Evolutionary conservation across 1,284 basidiomycete species (phyloP), one percentile per base, ranked within the genome.

Genomic region (Grifola frondosa): DNA sequence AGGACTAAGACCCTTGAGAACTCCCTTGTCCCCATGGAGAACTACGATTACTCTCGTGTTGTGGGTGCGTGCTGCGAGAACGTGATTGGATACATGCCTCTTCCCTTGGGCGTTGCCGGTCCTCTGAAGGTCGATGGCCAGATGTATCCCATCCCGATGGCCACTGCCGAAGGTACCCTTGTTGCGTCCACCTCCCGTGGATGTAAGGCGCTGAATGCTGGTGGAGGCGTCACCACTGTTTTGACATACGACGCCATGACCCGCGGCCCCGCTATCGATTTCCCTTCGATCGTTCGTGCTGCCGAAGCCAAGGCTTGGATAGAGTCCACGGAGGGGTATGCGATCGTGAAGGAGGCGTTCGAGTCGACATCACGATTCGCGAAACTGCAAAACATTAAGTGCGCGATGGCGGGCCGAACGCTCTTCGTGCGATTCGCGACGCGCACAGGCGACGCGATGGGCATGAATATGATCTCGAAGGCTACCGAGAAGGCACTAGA

Each of bases 381-480:
- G 7, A 80, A 84, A 59, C 67, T 97, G 40, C 82, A 87, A 66
- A 78, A 75, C 40, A 73, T 97, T 57, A 94, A 95, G 75, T 84
- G 83, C 37, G 88, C 86, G 1, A 72, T 96, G 61, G 94, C 94
- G 2, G 94, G 94, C 17, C 78, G 94, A 30, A 97, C 94, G 28
- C 73, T 99, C 29, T 99, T 88, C 65, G 86, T 98, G n/a, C 81
- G 97, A 36, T 98, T 99, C 61, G 90, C 90, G 35, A 98, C 94
- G 46, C 86, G 78, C 40, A 99, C 97, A 0, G 97, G 97, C 43
- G 97, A 99, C 62, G 97, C 96, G 22, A 99, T 99, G 96, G 96
- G 96, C 24, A 99, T 99, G 97, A 99, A 99, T 75, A 99, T 99
- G 96, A 92, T 94, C 62, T 89, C 86, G 20, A 96, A 96, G 69